A percentile compares a stretch with the other conserved stretches of the same genome.
Conservation (phyloP, 495 filamentous ascomycete species). For the Pyronema domesticum region DNA sequence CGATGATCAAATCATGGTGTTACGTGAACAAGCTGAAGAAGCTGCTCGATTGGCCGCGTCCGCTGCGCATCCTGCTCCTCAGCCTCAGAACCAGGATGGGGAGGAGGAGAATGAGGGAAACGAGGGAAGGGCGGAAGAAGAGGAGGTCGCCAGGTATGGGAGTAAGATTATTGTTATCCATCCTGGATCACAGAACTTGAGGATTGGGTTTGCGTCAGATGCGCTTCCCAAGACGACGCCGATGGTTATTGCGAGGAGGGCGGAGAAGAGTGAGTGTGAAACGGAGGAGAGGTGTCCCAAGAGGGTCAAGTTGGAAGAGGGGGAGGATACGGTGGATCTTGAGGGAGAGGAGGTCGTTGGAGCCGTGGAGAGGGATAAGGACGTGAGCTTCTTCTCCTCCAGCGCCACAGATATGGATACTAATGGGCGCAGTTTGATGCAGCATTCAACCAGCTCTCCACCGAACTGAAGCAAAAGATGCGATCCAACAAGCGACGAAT, state of each 20-base stretch:
- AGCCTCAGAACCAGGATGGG: constrained; percentile 27
- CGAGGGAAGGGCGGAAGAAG: constrained; percentile 39
- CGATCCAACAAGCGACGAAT: constrained; percentile 80
- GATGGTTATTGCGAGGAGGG: constrained; percentile 74
- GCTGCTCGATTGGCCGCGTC: constrained; percentile 28
- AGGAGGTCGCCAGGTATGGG: constrained; percentile 39
- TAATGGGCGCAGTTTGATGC: constrained; percentile 40
- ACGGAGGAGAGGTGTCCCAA: constrained; percentile 76
- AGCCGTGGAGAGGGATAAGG: constrained; percentile 38
- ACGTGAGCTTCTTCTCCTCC: neutral
- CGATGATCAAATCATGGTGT: constrained; percentile 84
- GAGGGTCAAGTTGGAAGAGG: constrained; percentile 53
- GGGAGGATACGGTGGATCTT: constrained; percentile 34
- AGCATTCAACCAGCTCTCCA: constrained; percentile 62
- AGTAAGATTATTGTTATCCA: constrained; percentile 88
- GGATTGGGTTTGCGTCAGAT: constrained; percentile 85
- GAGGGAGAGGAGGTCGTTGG: constrained; percentile 57
- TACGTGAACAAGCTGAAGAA: constrained; percentile 48
- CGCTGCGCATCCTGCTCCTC: constrained; percentile 30
- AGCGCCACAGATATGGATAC: neutral
- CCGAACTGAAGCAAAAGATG: constrained; percentile 77
- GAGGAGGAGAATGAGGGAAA: constrained; percentile 46
- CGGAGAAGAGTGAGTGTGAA: constrained; percentile 59
- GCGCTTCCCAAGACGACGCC: constrained; percentile 85
- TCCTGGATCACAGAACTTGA: constrained; percentile 90